Conservation (phyloP, 257 asterid genomes). For the Voacanga thouarsii region DNA sequence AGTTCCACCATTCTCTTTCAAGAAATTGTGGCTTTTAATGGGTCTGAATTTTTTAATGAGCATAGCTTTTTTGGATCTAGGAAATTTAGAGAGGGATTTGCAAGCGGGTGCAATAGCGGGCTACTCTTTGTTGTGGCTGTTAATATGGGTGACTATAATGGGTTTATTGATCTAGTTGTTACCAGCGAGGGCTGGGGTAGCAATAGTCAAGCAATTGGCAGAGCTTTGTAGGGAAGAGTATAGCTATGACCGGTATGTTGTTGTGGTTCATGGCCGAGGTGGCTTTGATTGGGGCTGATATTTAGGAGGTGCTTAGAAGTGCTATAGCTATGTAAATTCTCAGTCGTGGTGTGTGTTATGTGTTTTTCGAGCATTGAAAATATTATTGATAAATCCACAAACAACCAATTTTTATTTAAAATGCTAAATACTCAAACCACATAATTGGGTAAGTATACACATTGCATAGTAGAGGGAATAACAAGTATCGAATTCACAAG, state of each 20-base stretch:
- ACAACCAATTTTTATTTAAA: too few species aligned
- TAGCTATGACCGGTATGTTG: conserved; percentile 63
- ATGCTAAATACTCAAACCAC: too few species aligned
- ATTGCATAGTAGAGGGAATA: too few species aligned
- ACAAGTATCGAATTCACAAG: too few species aligned
- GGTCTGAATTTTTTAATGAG: conserved; percentile 95
- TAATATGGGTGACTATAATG: conserved; percentile 91
- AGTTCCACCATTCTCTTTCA: conserved; percentile 71
- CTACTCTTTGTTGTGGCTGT: conserved; percentile 75
- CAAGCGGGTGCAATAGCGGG: conserved; percentile 98
- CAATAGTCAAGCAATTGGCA: conserved; percentile 86
- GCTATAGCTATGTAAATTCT: too few species aligned
- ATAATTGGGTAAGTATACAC: too few species aligned
- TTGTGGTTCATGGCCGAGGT: too few species aligned
- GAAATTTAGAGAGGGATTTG: conserved; percentile 89
- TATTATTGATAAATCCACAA: too few species aligned
- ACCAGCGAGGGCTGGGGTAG: conserved; percentile 79
- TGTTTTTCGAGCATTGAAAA: too few species aligned
- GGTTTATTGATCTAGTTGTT: conserved; percentile 80
- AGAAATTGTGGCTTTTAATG: conserved; percentile 77
- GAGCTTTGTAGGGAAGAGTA: conserved; percentile 92
- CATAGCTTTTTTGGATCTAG: conserved; percentile 91
- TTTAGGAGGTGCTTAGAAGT: too few species aligned
- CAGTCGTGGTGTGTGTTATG: too few species aligned
- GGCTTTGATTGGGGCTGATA: too few species aligned